These are phyloP conservation scores for Datura wrightii DNA, from an alignment of 257 asterid species.

Conservation along the genomic window DNA sequence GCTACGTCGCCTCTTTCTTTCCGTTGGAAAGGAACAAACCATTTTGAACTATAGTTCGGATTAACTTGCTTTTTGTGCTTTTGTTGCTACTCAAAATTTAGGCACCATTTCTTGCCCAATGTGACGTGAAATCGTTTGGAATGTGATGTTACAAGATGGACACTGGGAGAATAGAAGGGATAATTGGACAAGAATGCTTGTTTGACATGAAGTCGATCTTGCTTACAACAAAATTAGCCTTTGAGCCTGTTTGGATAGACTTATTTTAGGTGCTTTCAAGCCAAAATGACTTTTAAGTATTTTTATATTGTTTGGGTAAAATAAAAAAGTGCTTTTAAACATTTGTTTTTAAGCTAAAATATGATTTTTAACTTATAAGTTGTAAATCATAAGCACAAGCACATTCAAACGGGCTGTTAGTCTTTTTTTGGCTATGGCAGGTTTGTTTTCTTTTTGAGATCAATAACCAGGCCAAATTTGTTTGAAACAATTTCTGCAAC, in stretches of 20 bases:
- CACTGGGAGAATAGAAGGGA: not conserved
- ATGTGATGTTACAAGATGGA: not conserved
- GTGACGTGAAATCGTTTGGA: not conserved
- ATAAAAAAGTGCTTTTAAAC: no score
- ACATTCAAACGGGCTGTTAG: no score
- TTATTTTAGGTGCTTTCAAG: no score
- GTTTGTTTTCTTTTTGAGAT: not conserved
- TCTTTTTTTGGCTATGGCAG: not conserved
- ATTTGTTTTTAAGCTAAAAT: no score
- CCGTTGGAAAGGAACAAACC: slow-evolving; percentile 6
- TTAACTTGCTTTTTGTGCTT: not conserved
- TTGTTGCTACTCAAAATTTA: not conserved
- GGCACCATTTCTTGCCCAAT: not conserved
- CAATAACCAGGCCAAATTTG: not conserved
- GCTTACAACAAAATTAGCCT: not conserved
- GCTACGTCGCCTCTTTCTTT: not conserved
- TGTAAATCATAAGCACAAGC: no score
- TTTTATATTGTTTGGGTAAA: no score
- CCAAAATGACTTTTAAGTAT: no score
- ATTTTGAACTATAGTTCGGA: not conserved
- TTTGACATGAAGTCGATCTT: not conserved
- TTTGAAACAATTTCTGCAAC: no score
- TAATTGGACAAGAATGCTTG: not conserved
- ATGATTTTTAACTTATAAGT: no score
- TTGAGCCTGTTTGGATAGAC: no score